These are phyloP conservation scores for Galerina sulciceps DNA, from an alignment of 768 basidiomycete species.

Conservation along the genomic window DNA sequence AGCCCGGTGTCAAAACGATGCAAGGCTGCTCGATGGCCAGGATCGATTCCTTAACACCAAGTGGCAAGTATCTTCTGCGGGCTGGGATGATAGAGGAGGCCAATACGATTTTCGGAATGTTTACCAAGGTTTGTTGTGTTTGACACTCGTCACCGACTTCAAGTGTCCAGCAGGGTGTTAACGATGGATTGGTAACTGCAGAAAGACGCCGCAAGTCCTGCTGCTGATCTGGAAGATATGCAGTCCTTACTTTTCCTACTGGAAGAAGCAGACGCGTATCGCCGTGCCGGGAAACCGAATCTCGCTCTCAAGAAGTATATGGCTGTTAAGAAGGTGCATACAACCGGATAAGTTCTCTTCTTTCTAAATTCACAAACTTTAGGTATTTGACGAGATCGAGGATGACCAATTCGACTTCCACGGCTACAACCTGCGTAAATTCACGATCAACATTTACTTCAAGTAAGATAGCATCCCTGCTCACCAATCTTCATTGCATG, in stretches of 20 bases:
- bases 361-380: conserved; percentile 43
- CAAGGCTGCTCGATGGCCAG: conserved; percentile 86
- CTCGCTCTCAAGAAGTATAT: conserved; percentile 87
- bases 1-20: conserved; percentile 76
- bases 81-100: conserved; percentile 84
- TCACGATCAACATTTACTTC: conserved; percentile 83
- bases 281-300: conserved; percentile 64
- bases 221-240: conserved; percentile 91
- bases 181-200: conserved; percentile 29
- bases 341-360: background rate
- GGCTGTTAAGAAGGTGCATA: conserved; percentile 69
- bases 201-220: conserved; percentile 84
- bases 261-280: conserved; percentile 80
- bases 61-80: conserved; percentile 85
- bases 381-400: conserved; percentile 76
- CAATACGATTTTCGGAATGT: conserved; percentile 73
- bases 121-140: conserved; percentile 75
- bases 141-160: background rate
- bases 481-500: background rate
- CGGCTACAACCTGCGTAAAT: conserved; percentile 89
- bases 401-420: conserved; percentile 99
- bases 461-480: conserved; percentile 55
- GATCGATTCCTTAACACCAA: conserved; percentile 97
- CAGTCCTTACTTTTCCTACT: conserved; percentile 87
- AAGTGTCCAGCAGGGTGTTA: too few species aligned